phyloP scores from a whole-genome alignment of 2,329 filamentous ascomycete genomes.

The Thelonectria discophora region DNA sequence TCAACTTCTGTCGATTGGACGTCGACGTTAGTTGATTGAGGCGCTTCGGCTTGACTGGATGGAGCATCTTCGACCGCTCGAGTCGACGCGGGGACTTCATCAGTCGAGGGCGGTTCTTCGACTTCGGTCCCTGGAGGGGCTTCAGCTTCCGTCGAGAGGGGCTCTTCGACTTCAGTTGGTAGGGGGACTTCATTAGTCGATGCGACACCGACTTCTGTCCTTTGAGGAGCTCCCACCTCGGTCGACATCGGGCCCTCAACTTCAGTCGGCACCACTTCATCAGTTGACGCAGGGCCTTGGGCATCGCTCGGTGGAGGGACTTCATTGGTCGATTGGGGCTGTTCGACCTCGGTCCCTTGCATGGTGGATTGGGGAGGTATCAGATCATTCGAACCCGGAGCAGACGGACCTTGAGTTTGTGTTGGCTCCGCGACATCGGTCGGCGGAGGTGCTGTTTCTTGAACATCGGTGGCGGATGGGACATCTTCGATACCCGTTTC shows the following conservation, averaged over 20 bases:
- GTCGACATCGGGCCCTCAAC: constrained; percentile 1
- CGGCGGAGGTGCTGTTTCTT: neutral
- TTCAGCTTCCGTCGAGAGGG: too few species aligned
- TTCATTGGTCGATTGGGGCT: neutral
- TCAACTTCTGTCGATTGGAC: too few species aligned
- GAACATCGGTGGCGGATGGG: neutral
- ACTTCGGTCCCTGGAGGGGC: too few species aligned
- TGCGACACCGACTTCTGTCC: neutral
- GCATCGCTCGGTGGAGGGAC: neutral
- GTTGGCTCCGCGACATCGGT: constrained; percentile 4
- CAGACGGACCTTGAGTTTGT: constrained; percentile 8
- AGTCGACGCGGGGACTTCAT: too few species aligned
- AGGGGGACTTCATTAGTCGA: neutral
- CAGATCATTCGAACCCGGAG: neutral
- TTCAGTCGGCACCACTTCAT: neutral
- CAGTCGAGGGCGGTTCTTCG: too few species aligned
- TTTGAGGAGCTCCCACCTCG: neutral
- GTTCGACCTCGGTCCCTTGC: neutral
- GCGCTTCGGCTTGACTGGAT: too few species aligned
- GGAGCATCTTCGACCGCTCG: too few species aligned
- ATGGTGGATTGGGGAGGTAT: neutral
- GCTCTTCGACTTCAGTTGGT: neutral
- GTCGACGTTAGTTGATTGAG: too few species aligned
- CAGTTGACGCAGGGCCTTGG: neutral
- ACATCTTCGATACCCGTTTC: neutral